Evolutionary conservation across 805 yeast species (phyloP), one percentile per base, ranked within the genome.

Genomic region (Saturnispora saitoi): DNA sequence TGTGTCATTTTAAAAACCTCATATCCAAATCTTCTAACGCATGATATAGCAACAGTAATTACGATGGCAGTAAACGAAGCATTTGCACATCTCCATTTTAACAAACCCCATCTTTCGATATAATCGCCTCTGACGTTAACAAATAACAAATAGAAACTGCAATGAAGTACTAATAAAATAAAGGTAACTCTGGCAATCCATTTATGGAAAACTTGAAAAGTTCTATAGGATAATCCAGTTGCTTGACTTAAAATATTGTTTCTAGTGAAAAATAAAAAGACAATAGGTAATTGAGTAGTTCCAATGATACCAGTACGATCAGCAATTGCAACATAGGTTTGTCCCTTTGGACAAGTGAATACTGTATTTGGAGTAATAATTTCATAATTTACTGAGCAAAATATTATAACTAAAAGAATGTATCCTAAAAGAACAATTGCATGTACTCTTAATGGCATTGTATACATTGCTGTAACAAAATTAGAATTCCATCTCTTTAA

Each of bases 221-320:
- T 61, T 24, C 69, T 54, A 47, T 64, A 65, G 4, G 70, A 61
- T 43, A 64, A 51, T 1, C 72, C 70, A 3, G 70, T 66, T 2
- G 63, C 26, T n/a, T 51, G 44, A 11, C 59, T 49, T 10, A 65
- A 51, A 20, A 66, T 51, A 48, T 68, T 67, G 41, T 66, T 67
- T 53, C 73, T 55, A 0, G 69, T 56, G n/a, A 70, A 56, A 51
- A 69, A 68, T 32, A 63, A 45, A 48, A 62, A 62, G 6, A 65
- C 51, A 28, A 69, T 44, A 6, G 73, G 73, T 19, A 69, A 48
- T 48, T 69, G 72, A 30, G 57, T 57, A 1, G 66, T 65, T 2
- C 73, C 71, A 26, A 74, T 53, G 4, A 73, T 74, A 1, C 78
- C 80, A 0, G 74, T 62, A 55, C 78, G 61, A 56, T 75, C 78